Percentiles rank a stretch among this genome's conserved stretches.
These are phyloP conservation scores for Jackrogersella minutella DNA, from an alignment of 495 filamentous ascomycete genomes.

Conservation along the genomic window DNA sequence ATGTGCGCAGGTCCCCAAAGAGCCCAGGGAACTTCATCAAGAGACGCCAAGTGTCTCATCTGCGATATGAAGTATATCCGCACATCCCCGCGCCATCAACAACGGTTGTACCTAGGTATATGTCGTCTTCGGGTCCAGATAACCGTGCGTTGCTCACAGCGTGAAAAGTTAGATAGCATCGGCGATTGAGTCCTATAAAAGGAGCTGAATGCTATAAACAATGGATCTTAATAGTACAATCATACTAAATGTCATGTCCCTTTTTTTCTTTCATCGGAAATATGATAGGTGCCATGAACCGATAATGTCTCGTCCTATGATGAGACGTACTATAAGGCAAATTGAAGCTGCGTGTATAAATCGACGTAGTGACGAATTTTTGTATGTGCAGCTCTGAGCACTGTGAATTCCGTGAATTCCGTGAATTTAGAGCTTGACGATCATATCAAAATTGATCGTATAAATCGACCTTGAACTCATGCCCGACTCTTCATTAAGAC, in stretches of 20 bases:
- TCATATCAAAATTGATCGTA: constrained; percentile 4
- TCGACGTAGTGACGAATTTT: not conserved
- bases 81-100: not conserved
- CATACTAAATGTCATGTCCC: not conserved
- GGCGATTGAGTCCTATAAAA: not conserved
- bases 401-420: constrained; percentile 4
- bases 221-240: not conserved
- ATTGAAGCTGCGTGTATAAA: not conserved
- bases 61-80: constrained; percentile 6
- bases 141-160: not conserved
- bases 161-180: not conserved
- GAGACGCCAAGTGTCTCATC: constrained; percentile 5
- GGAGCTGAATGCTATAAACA: not conserved
- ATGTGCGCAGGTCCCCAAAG: not conserved
- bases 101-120: constrained; percentile 4
- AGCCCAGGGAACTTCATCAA: not conserved
- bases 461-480: not conserved
- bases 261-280: not conserved
- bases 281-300: not conserved
- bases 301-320: not conserved
- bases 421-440: constrained; percentile 6
- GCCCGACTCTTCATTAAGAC: constrained; percentile 1
- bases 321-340: not conserved
- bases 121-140: not conserved
- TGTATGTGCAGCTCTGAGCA: constrained; percentile 11